A percentile compares a stretch with the other conserved stretches of the same genome.
phyloP scores from a whole-genome alignment of 2,329 filamentous ascomycete species.

The Diaporthe longicolla region DNA sequence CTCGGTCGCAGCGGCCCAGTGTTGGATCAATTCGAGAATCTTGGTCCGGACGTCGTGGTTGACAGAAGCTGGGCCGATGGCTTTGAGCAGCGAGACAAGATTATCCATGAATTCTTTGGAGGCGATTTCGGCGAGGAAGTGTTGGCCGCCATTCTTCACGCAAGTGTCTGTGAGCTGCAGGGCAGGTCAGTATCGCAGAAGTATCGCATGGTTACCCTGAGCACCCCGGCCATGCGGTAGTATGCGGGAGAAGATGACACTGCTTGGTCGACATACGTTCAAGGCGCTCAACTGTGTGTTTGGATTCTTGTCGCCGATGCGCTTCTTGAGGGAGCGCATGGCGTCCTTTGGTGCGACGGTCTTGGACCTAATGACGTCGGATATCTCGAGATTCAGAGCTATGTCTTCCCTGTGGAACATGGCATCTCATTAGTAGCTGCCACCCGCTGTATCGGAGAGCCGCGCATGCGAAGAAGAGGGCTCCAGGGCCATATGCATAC shows the following conservation, averaged over 20 bases:
- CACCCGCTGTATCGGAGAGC: background rate
- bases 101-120: conserved; percentile 99
- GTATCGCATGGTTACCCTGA: background rate
- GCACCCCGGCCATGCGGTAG: background rate
- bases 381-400: conserved; percentile 96
- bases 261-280: conserved; percentile 71
- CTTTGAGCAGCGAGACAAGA: conserved; percentile 88
- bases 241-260: background rate
- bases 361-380: conserved; percentile 96
- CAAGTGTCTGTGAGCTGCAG: conserved; percentile 92
- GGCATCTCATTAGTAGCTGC: conserved; percentile 40
- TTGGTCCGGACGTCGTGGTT: conserved; percentile 90
- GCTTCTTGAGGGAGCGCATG: conserved; percentile 94
- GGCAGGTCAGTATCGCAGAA: conserved; percentile 3
- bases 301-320: conserved; percentile 97
- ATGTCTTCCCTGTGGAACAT: conserved; percentile 83
- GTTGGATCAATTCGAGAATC: conserved; percentile 93
- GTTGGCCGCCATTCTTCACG: conserved; percentile 96
- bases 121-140: conserved; percentile 95
- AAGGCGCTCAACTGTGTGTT: conserved; percentile 96
- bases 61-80: conserved; percentile 79
- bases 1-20: conserved; percentile 92
- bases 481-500: conserved; percentile 64
- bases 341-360: conserved; percentile 97
- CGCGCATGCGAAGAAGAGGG: background rate